Base-by-base conservation (phyloP, 2,329 filamentous ascomycete genomes). In the Scopulariopsis brevicaulis region DNA sequence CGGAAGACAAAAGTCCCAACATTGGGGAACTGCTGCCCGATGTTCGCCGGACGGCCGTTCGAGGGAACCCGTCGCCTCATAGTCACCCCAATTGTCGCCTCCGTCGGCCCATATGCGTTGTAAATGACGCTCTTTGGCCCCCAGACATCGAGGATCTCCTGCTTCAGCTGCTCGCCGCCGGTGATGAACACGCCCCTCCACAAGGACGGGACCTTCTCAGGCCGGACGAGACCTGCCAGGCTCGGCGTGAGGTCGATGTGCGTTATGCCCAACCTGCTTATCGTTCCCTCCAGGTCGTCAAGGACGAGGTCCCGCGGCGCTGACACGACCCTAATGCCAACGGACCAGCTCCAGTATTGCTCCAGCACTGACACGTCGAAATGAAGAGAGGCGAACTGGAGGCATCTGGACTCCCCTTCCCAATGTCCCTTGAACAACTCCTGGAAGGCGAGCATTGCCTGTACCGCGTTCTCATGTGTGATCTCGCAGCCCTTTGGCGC, bases 281-380 rank as follows among this genome's bases (percentile, higher is more conserved):
- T 93, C 0, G 86, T 84, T 1, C 80, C 81, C 1, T 87, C 78
- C 18, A 96, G 76, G 64, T 96, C 90, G 64, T 94, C 89, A 37
- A 96, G 85, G 1, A 96, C 86, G 1, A 96, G 67, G 67, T 96
- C 91, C 62, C 89, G 82, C 0, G 90, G 88, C 7, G 89, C 91
- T 2, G 89, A 85, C 1, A 93, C 87, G 0, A 96, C 80, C 4
- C 87, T 86, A 28, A 96, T 91, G 1, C 91, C 91, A 1, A 94
- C 88, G 32, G 87, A 90, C 92, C 92, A 96, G 59, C 86, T 94
- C 90, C 90, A 96, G 68, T 93, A 96, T 65, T 96, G 92, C 67
- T 96, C 92, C 0, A 96, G 77, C 0, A 96, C 88, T 1, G 89
- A 94, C 4, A 96, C 92, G 65, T 96, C 93, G 61, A 96, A 96